phyloP scores from a whole-genome alignment of 1,139 yeast genomes.

The Starmera stellimalicola region DNA sequence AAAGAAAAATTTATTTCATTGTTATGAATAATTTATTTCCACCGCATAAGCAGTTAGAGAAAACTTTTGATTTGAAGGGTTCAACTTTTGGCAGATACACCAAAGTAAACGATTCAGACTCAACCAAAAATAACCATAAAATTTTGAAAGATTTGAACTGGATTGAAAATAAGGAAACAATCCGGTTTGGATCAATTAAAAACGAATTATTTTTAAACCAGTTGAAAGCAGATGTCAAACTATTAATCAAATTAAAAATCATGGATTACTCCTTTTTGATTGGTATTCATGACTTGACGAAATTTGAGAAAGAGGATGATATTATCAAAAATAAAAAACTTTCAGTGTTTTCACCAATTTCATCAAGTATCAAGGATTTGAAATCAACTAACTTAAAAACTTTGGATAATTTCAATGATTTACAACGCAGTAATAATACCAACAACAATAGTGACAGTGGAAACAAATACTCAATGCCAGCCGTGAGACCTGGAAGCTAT shows the following conservation, averaged over 20 bases:
- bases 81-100: constrained; percentile 80
- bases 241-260: constrained; percentile 65
- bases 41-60: constrained; percentile 81
- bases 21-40: constrained; percentile 98
- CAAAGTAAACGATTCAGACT: constrained; percentile 15
- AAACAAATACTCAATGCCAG: background rate
- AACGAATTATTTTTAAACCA: constrained; percentile 53
- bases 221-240: constrained; percentile 61
- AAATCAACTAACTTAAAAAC: constrained; percentile 40
- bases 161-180: constrained; percentile 53
- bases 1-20: constrained; percentile 80
- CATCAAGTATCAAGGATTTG: constrained; percentile 29
- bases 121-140: constrained; percentile 14
- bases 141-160: constrained; percentile 84
- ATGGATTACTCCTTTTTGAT: constrained; percentile 92
- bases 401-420: constrained; percentile 27
- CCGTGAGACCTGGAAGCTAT: constrained; percentile 26
- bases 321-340: constrained; percentile 23
- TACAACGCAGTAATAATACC: constrained; percentile 38
- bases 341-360: constrained; percentile 34
- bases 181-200: constrained; percentile 68
- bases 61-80: constrained; percentile 88
- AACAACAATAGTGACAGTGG: too few species aligned
- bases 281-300: constrained; percentile 73
- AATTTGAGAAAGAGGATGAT: constrained; percentile 39